Percentiles rank a stretch among this genome's conserved stretches.
phyloP scores from a whole-genome alignment of 2,329 filamentous ascomycete species.

The Plenodomus tracheiphilus region DNA sequence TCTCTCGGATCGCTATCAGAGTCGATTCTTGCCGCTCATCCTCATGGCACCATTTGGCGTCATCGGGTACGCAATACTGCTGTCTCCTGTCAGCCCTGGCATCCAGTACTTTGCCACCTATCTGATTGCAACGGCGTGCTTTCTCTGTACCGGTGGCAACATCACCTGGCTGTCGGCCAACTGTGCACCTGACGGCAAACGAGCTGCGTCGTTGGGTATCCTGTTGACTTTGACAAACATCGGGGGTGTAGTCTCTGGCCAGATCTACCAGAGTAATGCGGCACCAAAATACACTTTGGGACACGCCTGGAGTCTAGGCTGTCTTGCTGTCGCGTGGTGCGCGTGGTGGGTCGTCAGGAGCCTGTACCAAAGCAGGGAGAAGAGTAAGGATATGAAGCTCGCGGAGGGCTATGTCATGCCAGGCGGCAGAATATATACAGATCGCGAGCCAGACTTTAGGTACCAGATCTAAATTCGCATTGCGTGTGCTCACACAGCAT shows the following conservation, averaged over 20 bases:
- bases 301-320: constrained; percentile 45
- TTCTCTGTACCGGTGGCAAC: constrained; percentile 39
- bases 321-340: constrained; percentile 42
- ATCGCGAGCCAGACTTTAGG: constrained; percentile 35
- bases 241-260: constrained; percentile 37
- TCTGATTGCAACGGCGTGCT: constrained; percentile 39
- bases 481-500: not conserved
- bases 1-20: constrained; percentile 44
- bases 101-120: constrained; percentile 40
- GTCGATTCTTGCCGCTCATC: constrained; percentile 44
- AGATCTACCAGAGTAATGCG: constrained; percentile 36
- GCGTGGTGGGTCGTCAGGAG: constrained; percentile 43
- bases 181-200: constrained; percentile 37
- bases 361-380: constrained; percentile 40
- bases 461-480: constrained; percentile 29
- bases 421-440: constrained; percentile 27
- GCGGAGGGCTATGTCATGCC: constrained; percentile 21
- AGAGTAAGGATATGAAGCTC: constrained; percentile 33
- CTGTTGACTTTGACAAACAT: constrained; percentile 39
- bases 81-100: constrained; percentile 27
- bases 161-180: constrained; percentile 41
- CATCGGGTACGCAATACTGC: constrained; percentile 35
- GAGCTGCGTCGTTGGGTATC: constrained; percentile 38
- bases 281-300: constrained; percentile 34
- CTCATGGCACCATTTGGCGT: constrained; percentile 37